These are phyloP conservation scores for Mycena epipterygia DNA, from an alignment of 768 basidiomycete genomes.

Conservation along the genomic window DNA sequence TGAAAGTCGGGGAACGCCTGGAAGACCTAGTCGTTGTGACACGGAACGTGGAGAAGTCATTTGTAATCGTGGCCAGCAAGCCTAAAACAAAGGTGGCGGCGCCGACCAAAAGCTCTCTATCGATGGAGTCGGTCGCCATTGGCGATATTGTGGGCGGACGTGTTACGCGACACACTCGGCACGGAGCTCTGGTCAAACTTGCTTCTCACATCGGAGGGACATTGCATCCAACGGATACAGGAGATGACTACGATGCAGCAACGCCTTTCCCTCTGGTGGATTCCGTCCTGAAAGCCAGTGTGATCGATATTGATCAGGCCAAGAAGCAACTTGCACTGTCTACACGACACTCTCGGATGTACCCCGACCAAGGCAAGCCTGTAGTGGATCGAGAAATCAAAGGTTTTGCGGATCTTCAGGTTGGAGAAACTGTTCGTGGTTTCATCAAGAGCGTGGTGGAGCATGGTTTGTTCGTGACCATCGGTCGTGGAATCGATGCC, in stretches of 20 bases:
- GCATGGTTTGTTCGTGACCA: constrained; percentile 89
- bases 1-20: constrained; percentile 80
- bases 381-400: constrained; percentile 80
- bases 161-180: constrained; percentile 79
- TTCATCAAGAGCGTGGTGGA: constrained; percentile 91
- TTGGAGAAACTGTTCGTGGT: constrained; percentile 85
- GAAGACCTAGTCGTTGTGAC: constrained; percentile 90
- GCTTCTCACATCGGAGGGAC: constrained; percentile 78
- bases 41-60: constrained; percentile 85
- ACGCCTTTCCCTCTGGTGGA: constrained; percentile 71
- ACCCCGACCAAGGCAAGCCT: constrained; percentile 60
- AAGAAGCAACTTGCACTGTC: constrained; percentile 85
- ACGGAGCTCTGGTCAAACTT: constrained; percentile 85
- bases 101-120: constrained; percentile 64
- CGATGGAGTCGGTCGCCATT: constrained; percentile 73
- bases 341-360: constrained; percentile 79
- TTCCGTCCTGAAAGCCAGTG: constrained; percentile 76
- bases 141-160: constrained; percentile 87
- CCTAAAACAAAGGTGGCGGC: constrained; percentile 68
- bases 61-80: constrained; percentile 87
- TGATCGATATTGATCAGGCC: constrained; percentile 76
- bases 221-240: constrained; percentile 84
- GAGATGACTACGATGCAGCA: constrained; percentile 81
- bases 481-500: constrained; percentile 89
- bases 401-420: constrained; percentile 71